Evolutionary conservation across 2,329 filamentous ascomycete species (phyloP).

Genomic region (Karstenula rhodostoma): DNA sequence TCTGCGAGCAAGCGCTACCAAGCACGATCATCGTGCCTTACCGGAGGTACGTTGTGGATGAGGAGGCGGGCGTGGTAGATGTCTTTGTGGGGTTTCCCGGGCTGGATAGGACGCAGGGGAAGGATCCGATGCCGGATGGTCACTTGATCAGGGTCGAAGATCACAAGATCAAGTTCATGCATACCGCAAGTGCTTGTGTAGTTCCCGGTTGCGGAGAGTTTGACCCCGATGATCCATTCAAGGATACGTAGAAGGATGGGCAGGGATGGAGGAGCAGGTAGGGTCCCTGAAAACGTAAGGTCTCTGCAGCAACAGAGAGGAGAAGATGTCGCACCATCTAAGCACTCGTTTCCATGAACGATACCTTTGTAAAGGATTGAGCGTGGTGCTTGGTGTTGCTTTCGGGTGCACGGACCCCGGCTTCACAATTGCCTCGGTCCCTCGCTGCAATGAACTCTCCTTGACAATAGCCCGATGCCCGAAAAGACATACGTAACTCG

Average conservation of each 20-base stretch:
- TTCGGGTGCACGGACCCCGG: neutral
- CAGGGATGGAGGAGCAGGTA: too few relatives aligned
- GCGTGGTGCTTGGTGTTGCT: too few relatives aligned
- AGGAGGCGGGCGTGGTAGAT: constrained; percentile 33
- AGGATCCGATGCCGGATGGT: constrained; percentile 32
- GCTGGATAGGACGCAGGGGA: constrained; percentile 32
- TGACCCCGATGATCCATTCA: constrained; percentile 8
- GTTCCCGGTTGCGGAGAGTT: constrained; percentile 31
- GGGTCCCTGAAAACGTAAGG: too few relatives aligned
- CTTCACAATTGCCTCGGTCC: neutral
- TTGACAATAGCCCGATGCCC: neutral
- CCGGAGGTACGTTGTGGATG: constrained; percentile 36
- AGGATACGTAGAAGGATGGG: neutral
- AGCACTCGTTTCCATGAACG: too few relatives aligned
- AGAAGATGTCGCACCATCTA: too few relatives aligned
- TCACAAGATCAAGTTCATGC: constrained; percentile 32
- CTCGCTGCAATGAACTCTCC: neutral
- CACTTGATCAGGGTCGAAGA: constrained; percentile 36
- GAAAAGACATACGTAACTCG: neutral
- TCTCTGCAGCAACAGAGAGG: neutral
- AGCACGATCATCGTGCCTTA: constrained; percentile 26
- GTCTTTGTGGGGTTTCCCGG: constrained; percentile 36
- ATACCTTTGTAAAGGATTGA: too few relatives aligned
- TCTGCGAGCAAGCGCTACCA: constrained; percentile 25
- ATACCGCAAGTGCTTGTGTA: constrained; percentile 36